Evolutionary conservation across 176 grass and related monocot genomes (phyloP).

Genomic region (Echinochloa phyllopogon): DNA sequence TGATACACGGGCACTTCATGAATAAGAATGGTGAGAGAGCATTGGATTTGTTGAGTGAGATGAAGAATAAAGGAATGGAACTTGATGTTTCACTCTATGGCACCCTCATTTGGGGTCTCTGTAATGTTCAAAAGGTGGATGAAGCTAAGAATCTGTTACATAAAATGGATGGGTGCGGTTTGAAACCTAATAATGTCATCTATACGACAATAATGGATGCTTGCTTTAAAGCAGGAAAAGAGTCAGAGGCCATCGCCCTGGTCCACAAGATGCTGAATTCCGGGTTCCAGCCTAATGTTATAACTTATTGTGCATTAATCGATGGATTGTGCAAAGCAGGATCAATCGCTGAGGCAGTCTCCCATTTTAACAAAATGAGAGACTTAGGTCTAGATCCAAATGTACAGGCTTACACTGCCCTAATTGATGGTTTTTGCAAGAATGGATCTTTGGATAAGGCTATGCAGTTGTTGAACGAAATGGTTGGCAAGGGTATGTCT

Average conservation of each 20-base stretch:
- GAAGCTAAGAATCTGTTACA: conserved; percentile 81
- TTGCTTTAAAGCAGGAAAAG: conserved; percentile 77
- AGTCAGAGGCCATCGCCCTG: conserved; percentile 72
- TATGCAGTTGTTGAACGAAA: conserved; percentile 71
- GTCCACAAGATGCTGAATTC: conserved; percentile 68
- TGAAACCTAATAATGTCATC: conserved; percentile 83
- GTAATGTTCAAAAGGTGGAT: conserved; percentile 78
- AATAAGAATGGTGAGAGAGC: conserved; percentile 73
- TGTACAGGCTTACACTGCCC: conserved; percentile 65
- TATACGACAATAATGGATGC: conserved; percentile 93
- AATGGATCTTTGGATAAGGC: conserved; percentile 71
- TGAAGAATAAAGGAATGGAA: conserved; percentile 82
- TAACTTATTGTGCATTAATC: conserved; percentile 85
- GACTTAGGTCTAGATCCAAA: conserved; percentile 69
- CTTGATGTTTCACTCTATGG: conserved; percentile 82
- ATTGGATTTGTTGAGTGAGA: conserved; percentile 65
- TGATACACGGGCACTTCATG: conserved; percentile 81
- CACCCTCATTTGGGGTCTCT: conserved; percentile 87
- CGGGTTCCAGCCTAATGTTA: conserved; percentile 61
- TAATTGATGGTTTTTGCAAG: conserved; percentile 93
- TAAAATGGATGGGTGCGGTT: conserved; percentile 74
- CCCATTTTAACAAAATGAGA: conserved; percentile 84
- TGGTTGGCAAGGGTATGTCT: conserved; percentile 58
- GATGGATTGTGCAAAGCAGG: conserved; percentile 93
- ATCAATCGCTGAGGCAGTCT: conserved; percentile 61